Base-by-base conservation (phyloP, 805 yeast genomes). In the Debaryomyces prosopidis region DNA sequence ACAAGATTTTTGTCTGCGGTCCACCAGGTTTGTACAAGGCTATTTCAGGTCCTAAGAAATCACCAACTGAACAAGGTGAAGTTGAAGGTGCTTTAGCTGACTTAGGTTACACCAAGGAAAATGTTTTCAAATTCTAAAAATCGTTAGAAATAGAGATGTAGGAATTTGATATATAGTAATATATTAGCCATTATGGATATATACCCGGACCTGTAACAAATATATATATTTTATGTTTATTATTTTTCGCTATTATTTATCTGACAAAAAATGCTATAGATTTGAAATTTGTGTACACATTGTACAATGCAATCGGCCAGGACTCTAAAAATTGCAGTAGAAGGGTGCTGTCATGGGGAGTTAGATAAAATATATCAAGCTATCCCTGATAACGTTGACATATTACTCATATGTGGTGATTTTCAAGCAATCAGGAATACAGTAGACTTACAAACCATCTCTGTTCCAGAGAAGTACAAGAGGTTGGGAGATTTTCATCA, bases 11-110 rank as follows among this genome's bases (percentile, higher is more conserved):
- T 58, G 87, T 92, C 46, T 94, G 99, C 70, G 99, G 99, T 45
- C 99, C 99, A 48, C 96, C 96, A 60, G 87, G 87, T 35, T 77
- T 94, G 65, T 88, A 88, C 84, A 77, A 85, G 44, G 90, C 96
- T 47, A 61, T 90, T 55, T 88, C 96, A 26, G 99, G 99, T 62
- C 66, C 69, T 57, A 92, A 92, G 80, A 76, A 71, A 39, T 83
- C 94, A 42, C 95, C 96, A 57, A 59, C 84, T 44, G 97, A 91
- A 64, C 99, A 94, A 77, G 99, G 99, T 71, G 96, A 88, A 71
- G 80, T 94, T 46, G 75, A 84, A 23, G 99, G 99, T 62, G 82
- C 84, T 42, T 81, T 94, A 64, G 82, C 82, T 58, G 97, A 92
- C 38, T 79, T 94, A 54, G 97, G 97, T 43, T 91, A 78, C 82